Conservation (phyloP, 257 asterid genomes). For the Nicotiana knightiana region DNA sequence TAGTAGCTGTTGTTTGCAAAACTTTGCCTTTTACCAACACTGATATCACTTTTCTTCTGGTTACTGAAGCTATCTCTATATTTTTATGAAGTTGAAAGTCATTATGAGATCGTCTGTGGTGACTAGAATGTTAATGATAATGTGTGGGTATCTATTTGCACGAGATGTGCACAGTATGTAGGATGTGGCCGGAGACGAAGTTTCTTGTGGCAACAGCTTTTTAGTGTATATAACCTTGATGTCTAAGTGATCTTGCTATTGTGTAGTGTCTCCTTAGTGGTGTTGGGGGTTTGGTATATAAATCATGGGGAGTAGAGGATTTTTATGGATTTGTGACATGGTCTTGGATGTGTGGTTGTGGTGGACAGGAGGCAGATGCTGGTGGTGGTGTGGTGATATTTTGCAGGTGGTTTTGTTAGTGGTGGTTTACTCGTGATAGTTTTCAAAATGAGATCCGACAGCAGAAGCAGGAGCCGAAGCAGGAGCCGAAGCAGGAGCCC, state of each 20-base stretch:
- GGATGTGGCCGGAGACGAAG: background rate
- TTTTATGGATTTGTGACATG: constrained; percentile 44
- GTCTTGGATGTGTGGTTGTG: constrained; percentile 89
- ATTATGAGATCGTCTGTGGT: background rate
- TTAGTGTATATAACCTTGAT: background rate
- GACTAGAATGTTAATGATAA: background rate
- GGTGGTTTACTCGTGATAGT: constrained; percentile 39
- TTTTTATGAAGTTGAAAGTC: background rate
- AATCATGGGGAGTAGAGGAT: constrained; percentile 32
- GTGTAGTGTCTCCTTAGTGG: background rate
- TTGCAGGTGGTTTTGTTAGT: constrained; percentile 31
- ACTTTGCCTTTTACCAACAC: background rate
- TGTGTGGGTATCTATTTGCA: background rate
- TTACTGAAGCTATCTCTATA: background rate
- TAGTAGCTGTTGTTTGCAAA: background rate
- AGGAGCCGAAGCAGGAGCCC: constrained; percentile 88
- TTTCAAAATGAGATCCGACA: constrained; percentile 66
- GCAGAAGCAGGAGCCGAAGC: constrained; percentile 57
- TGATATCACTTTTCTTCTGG: background rate
- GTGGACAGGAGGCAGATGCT: constrained; percentile 93
- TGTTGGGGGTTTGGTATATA: constrained; percentile 45
- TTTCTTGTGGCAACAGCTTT: constrained; percentile 1
- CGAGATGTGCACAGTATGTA: background rate
- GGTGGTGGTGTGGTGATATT: constrained; percentile 44
- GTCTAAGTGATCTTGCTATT: constrained; percentile 1